These are phyloP conservation scores for Penicillium sp. DNA, from an alignment of 2,329 filamentous ascomycete genomes.

Conservation along the genomic window DNA sequence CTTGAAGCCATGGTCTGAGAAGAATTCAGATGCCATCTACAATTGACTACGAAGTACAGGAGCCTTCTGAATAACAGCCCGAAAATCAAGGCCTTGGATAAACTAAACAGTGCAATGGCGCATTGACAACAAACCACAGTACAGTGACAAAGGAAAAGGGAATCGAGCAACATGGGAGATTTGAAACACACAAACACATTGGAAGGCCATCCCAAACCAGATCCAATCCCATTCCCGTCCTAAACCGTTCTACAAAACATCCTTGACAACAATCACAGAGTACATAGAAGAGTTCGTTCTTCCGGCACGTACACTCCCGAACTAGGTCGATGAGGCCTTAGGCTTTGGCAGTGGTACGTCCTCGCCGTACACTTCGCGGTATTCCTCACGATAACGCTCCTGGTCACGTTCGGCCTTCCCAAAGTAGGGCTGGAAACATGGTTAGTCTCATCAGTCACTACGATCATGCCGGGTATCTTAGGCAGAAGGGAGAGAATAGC, in stretches of 20 bases:
- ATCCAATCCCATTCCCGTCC: constrained; percentile 12
- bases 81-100: not conserved
- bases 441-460: constrained; percentile 10
- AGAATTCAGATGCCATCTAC: not conserved
- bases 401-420: constrained; percentile 28
- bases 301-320: not conserved
- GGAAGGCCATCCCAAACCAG: constrained; percentile 6
- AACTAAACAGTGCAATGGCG: not conserved
- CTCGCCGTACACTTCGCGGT: constrained; percentile 39
- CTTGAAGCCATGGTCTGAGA: not conserved
- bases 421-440: constrained; percentile 29
- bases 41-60: not conserved
- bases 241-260: constrained; percentile 6
- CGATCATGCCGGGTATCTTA: not conserved
- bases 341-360: constrained; percentile 12
- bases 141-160: constrained; percentile 19
- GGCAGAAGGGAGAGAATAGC: not conserved
- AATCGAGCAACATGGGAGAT: constrained; percentile 11
- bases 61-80: not conserved
- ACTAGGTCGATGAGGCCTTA: not conserved
- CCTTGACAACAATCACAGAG: not conserved
- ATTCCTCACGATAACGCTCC: constrained; percentile 38
- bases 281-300: not conserved
- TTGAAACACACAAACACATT: constrained; percentile 10
- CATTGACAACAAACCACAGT: constrained; percentile 11